Conservation (phyloP, 2,329 filamentous ascomycete species). For the Diaporthe sp. region DNA sequence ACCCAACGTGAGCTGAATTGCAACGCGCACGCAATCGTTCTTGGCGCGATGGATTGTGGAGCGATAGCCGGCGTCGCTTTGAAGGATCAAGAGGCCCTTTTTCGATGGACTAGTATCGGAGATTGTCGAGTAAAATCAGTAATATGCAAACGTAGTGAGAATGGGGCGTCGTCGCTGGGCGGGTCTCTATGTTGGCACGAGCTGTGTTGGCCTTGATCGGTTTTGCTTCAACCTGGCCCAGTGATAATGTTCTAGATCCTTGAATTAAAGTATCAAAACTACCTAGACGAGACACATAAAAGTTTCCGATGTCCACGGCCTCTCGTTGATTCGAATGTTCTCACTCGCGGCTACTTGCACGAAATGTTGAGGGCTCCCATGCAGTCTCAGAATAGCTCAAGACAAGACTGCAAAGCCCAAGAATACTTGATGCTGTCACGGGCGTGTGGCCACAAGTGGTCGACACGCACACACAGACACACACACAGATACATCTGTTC, state of each 20-base stretch:
- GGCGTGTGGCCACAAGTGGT: too few relatives aligned
- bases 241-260: background rate
- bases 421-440: too few relatives aligned
- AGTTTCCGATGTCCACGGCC: too few relatives aligned
- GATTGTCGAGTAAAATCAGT: background rate
- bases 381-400: too few relatives aligned
- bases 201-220: background rate
- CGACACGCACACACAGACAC: too few relatives aligned
- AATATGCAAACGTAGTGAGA: conserved; percentile 7
- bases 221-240: background rate
- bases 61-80: background rate
- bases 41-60: conserved; percentile 2
- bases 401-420: too few relatives aligned
- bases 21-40: conserved; percentile 23
- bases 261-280: too few relatives aligned
- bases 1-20: background rate
- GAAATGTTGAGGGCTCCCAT: too few relatives aligned
- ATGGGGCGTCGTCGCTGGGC: background rate
- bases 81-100: background rate
- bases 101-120: background rate
- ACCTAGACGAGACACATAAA: too few relatives aligned
- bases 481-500: too few relatives aligned
- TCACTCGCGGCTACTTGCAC: too few relatives aligned
- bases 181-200: background rate
- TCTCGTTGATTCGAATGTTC: too few relatives aligned